These are phyloP conservation scores for Talaromyces piceae DNA, from an alignment of 2,329 filamentous ascomycete genomes.

Conservation along the genomic window DNA sequence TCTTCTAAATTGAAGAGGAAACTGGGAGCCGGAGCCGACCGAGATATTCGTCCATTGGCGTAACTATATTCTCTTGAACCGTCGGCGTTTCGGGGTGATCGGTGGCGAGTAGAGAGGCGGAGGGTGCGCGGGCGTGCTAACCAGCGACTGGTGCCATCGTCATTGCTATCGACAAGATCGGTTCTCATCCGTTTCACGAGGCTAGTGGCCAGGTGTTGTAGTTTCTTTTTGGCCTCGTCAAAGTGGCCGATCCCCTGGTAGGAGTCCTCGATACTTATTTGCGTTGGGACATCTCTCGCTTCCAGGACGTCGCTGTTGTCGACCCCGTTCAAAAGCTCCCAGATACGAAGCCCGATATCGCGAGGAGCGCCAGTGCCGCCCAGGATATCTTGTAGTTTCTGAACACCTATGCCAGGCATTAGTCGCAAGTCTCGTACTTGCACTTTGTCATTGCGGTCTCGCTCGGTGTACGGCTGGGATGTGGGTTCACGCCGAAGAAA, in stretches of 20 bases:
- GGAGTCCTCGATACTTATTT: slow-evolving; percentile 93
- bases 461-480: slow-evolving; percentile 24
- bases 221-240: slow-evolving; percentile 58
- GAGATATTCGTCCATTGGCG: slow-evolving; percentile 57
- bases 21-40: slow-evolving; percentile 63
- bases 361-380: slow-evolving; percentile 61
- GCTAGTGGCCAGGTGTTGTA: slow-evolving; percentile 60
- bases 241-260: slow-evolving; percentile 65
- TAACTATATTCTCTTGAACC: slow-evolving; percentile 52
- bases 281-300: slow-evolving; percentile 64
- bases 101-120: slow-evolving; percentile 68
- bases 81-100: slow-evolving; percentile 45
- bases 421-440: slow-evolving; percentile 60
- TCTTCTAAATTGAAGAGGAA: slow-evolving; percentile 63
- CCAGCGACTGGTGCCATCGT: slow-evolving; percentile 48
- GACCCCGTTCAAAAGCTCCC: slow-evolving; percentile 72
- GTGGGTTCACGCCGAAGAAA: slow-evolving; percentile 42
- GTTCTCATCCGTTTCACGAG: slow-evolving; percentile 70
- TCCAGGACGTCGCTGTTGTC: slow-evolving; percentile 68
- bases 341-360: slow-evolving; percentile 65
- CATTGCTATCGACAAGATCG: slow-evolving; percentile 58
- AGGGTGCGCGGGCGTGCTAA: slow-evolving; percentile 73
- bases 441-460: slow-evolving; percentile 46
- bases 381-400: slow-evolving; percentile 61
- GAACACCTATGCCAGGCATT: slow-evolving; percentile 55